Evolutionary conservation across 805 yeast species (phyloP).

Genomic region (Groenewaldozyma tartarivorans): DNA sequence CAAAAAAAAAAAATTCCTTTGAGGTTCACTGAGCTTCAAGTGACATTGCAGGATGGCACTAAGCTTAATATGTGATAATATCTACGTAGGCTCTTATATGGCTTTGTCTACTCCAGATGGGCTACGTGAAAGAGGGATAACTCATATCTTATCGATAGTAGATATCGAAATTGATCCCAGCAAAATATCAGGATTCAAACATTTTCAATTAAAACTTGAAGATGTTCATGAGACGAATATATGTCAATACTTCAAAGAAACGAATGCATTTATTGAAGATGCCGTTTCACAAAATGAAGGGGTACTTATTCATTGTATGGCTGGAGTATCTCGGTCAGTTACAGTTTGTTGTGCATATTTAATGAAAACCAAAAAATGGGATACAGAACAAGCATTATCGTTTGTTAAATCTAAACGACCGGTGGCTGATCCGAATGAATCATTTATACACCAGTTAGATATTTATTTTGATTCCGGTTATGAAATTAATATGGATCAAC

Average conservation of each 20-base stretch:
- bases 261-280: constrained; percentile 56
- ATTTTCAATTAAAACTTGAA: constrained; percentile 56
- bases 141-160: constrained; percentile 64
- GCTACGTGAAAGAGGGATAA: constrained; percentile 44
- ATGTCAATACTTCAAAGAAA: constrained; percentile 47
- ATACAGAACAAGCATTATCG: constrained; percentile 53
- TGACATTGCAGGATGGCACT: constrained; percentile 12
- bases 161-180: constrained; percentile 51
- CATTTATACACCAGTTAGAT: constrained; percentile 63
- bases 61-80: constrained; percentile 19
- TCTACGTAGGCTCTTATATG: constrained; percentile 65
- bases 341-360: constrained; percentile 81
- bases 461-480: constrained; percentile 43
- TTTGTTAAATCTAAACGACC: constrained; percentile 52
- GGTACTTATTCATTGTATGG: constrained; percentile 48
- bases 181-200: constrained; percentile 30
- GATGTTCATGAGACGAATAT: constrained; percentile 66
- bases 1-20: too few species aligned
- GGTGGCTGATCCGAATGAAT: constrained; percentile 59
- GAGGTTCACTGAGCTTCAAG: too few species aligned
- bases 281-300: constrained; percentile 32
- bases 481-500: constrained; percentile 21
- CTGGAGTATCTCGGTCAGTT: constrained; percentile 87
- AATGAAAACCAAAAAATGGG: constrained; percentile 64
- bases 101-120: constrained; percentile 51